Evolutionary conservation across 2,329 filamentous ascomycete species (phyloP).

Genomic region (Verticillium nonalfalfae): DNA sequence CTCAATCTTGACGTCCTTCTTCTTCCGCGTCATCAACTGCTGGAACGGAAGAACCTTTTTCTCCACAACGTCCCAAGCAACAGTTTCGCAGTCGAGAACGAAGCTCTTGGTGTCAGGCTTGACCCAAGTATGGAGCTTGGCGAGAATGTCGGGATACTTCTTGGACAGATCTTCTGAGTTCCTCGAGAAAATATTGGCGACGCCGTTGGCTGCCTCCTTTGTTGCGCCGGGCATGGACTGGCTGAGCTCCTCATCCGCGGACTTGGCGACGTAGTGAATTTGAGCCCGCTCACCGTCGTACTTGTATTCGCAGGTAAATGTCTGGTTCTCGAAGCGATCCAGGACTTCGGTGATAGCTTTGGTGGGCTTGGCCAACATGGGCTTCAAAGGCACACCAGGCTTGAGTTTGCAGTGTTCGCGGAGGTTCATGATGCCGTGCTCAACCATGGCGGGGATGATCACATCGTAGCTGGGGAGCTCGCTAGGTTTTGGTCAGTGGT

Average conservation of each 20-base stretch:
- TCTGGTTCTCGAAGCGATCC: slow-evolving; percentile 90
- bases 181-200: slow-evolving; percentile 91
- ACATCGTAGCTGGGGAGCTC: slow-evolving; percentile 93
- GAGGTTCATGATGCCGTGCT: slow-evolving; percentile 79
- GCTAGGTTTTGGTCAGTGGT: slow-evolving; percentile 44
- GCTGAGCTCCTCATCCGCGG: slow-evolving; percentile 63
- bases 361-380: slow-evolving; percentile 97
- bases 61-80: slow-evolving; percentile 90
- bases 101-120: slow-evolving; percentile 88
- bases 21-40: slow-evolving; percentile 95
- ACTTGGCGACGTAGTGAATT: slow-evolving; percentile 91
- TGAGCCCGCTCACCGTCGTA: slow-evolving; percentile 98
- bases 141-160: slow-evolving; percentile 94
- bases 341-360: slow-evolving; percentile 97
- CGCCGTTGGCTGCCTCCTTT: slow-evolving; percentile 62
- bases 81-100: slow-evolving; percentile 96
- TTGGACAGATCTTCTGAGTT: slow-evolving; percentile 97
- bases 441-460: slow-evolving; percentile 82
- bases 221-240: slow-evolving; percentile 53
- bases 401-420: slow-evolving; percentile 83
- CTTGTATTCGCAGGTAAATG: slow-evolving; percentile 98
- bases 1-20: slow-evolving; percentile 92
- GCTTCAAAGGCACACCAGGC: slow-evolving; percentile 90
- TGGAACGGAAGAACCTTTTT: slow-evolving; percentile 98
- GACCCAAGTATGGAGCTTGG: slow-evolving; percentile 83